Percentiles rank a stretch among this genome's conserved stretches.
Conservation (phyloP, 2,329 filamentous ascomycete genomes). For the Sporothrix inflata region DNA sequence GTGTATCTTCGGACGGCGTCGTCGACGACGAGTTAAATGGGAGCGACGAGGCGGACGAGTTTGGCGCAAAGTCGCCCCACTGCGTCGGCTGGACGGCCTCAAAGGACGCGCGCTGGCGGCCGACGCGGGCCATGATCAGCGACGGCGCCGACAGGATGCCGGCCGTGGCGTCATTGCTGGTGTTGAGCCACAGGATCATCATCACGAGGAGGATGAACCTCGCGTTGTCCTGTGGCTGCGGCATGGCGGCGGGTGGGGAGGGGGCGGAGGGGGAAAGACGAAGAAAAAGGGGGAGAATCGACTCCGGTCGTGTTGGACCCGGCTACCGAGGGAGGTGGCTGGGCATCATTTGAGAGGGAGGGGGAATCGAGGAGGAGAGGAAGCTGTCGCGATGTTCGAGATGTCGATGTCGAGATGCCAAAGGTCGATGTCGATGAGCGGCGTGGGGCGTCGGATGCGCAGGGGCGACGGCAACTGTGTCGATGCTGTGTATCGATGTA, state of each 20-base stretch:
- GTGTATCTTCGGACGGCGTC: background rate
- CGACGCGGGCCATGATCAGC: conserved; percentile 51
- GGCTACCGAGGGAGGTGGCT: conserved; percentile 17
- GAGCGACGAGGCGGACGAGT: conserved; percentile 30
- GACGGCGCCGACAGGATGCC: conserved; percentile 50
- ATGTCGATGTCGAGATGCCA: background rate
- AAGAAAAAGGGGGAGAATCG: background rate
- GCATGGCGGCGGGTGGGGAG: conserved; percentile 43
- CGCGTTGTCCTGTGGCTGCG: conserved; percentile 51
- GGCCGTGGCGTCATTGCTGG: conserved; percentile 46
- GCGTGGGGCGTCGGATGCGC: background rate
- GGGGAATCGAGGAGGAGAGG: background rate
- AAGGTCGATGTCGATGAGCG: background rate
- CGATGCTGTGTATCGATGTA: background rate
- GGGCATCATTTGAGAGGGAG: conserved; percentile 6
- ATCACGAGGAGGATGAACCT: conserved; percentile 45
- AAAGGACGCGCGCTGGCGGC: conserved; percentile 57
- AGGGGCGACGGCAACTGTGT: background rate
- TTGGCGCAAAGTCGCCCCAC: conserved; percentile 65
- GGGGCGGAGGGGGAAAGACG: background rate
- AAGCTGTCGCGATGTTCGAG: background rate
- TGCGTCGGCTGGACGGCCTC: conserved; percentile 57
- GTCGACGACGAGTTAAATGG: conserved; percentile 38
- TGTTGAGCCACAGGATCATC: conserved; percentile 52
- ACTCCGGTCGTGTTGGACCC: conserved; percentile 19